Percentiles rank a stretch among this genome's conserved stretches.
Evolutionary conservation across 345 rosid genomes (phyloP).

Genomic region (Clausena lansium): DNA sequence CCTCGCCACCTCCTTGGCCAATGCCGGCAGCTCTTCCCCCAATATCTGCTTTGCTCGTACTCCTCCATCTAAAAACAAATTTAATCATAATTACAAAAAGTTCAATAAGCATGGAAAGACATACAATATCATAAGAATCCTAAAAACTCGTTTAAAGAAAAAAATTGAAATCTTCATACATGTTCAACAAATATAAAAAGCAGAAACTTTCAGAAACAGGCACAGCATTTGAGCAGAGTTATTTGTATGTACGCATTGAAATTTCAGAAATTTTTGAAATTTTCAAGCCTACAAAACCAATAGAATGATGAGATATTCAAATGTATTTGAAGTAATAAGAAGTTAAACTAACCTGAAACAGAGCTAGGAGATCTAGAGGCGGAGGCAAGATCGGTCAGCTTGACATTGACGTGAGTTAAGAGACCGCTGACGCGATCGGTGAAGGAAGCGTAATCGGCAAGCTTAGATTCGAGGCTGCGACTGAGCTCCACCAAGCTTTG

Average conservation of each 20-base stretch:
- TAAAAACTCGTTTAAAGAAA: too few relatives aligned
- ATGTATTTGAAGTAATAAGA: not conserved
- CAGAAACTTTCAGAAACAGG: not conserved
- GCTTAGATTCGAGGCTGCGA: constrained; percentile 49
- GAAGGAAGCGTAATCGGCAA: constrained; percentile 60
- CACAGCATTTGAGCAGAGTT: not conserved
- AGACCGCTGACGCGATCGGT: constrained; percentile 52
- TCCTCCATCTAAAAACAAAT: constrained; percentile 37
- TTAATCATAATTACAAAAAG: not conserved
- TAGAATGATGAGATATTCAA: not conserved
- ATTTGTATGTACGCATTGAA: not conserved
- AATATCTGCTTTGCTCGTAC: constrained; percentile 37
- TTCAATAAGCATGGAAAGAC: not conserved
- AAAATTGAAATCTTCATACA: not conserved
- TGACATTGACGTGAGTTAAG: constrained; percentile 33
- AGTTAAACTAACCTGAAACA: constrained; percentile 40
- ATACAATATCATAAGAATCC: not conserved
- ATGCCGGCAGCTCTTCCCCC: constrained; percentile 71
- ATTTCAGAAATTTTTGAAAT: not conserved
- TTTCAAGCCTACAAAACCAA: not conserved
- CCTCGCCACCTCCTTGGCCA: constrained; percentile 89
- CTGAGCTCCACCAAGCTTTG: constrained; percentile 46
- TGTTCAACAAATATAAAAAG: not conserved
- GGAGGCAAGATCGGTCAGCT: constrained; percentile 57
- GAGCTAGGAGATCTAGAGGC: constrained; percentile 33